Percentiles rank a stretch among this genome's conserved stretches.
Conservation (phyloP, 805 yeast genomes). For the Kazachstania bromeliacearum region DNA sequence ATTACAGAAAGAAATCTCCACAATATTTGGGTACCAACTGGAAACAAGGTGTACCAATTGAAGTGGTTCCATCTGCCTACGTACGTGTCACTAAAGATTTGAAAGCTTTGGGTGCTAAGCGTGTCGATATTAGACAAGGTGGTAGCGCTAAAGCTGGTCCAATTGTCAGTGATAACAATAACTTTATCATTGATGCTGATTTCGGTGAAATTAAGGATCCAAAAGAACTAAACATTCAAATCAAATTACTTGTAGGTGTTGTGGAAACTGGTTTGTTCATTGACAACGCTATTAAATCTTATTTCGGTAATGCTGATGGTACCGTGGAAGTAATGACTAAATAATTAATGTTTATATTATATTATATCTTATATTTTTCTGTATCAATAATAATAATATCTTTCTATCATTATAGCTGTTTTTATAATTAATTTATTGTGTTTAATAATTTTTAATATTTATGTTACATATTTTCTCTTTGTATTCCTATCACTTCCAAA, state of each 20-base stretch:
- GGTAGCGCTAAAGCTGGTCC: conserved; percentile 95
- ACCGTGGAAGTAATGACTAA: conserved; percentile 31
- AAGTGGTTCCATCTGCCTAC: conserved; percentile 83
- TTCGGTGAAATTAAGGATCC: conserved; percentile 64
- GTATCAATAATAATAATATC: neutral
- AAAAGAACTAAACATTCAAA: conserved; percentile 45
- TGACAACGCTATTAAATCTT: conserved; percentile 61
- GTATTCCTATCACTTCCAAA: too few species aligned
- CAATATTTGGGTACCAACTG: conserved; percentile 64
- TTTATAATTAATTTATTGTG: too few species aligned
- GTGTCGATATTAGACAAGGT: conserved; percentile 69
- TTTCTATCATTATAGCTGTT: neutral
- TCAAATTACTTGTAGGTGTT: conserved; percentile 79
- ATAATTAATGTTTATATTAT: conserved; percentile 10
- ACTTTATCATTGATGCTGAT: conserved; percentile 86
- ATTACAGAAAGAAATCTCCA: conserved; percentile 72
- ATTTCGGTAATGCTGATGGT: conserved; percentile 84
- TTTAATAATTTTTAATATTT: too few species aligned
- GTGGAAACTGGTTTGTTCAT: conserved; percentile 92
- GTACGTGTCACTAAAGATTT: conserved; percentile 65
- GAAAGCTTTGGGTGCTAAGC: conserved; percentile 40
- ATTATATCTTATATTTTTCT: neutral
- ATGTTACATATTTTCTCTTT: too few species aligned
- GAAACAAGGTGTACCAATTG: conserved; percentile 91
- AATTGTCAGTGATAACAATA: conserved; percentile 89